Evolutionary conservation across 345 rosid genomes (phyloP).

Genomic region (Salix exigua): DNA sequence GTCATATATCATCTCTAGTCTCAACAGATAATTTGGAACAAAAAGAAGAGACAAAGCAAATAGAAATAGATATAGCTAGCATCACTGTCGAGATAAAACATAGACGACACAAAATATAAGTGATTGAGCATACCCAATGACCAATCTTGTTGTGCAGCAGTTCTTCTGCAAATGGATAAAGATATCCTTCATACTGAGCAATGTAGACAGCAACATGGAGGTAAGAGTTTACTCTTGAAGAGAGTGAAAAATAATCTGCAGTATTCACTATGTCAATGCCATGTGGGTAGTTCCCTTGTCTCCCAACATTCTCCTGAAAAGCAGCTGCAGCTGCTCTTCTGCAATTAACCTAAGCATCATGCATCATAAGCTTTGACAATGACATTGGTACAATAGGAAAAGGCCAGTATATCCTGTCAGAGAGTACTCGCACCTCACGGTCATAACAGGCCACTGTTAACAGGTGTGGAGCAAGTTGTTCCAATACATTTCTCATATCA

Average conservation of each 20-base stretch:
- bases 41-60: neutral
- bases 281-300: slow-evolving; percentile 95
- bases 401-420: slow-evolving; percentile 11
- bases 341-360: slow-evolving; percentile 75
- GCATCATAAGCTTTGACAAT: slow-evolving; percentile 2
- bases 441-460: slow-evolving; percentile 87
- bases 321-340: slow-evolving; percentile 99
- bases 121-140: slow-evolving; percentile 83
- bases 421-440: slow-evolving; percentile 64
- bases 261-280: slow-evolving; percentile 95
- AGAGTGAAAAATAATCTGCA: slow-evolving; percentile 96
- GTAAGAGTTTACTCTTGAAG: slow-evolving; percentile 79
- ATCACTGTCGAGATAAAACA: neutral
- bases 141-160: slow-evolving; percentile 73
- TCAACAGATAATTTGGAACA: neutral
- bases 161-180: slow-evolving; percentile 86
- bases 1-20: neutral
- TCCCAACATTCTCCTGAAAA: slow-evolving; percentile 97
- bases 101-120: neutral
- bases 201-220: slow-evolving; percentile 74
- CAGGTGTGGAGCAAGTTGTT: slow-evolving; percentile 84
- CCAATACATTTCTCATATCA: slow-evolving; percentile 83
- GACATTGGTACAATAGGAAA: neutral
- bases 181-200: slow-evolving; percentile 80
- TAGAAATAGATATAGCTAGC: neutral